These are phyloP conservation scores for Staphylotrichum longicolle DNA, from an alignment of 495 filamentous ascomycete genomes.

Conservation along the genomic window DNA sequence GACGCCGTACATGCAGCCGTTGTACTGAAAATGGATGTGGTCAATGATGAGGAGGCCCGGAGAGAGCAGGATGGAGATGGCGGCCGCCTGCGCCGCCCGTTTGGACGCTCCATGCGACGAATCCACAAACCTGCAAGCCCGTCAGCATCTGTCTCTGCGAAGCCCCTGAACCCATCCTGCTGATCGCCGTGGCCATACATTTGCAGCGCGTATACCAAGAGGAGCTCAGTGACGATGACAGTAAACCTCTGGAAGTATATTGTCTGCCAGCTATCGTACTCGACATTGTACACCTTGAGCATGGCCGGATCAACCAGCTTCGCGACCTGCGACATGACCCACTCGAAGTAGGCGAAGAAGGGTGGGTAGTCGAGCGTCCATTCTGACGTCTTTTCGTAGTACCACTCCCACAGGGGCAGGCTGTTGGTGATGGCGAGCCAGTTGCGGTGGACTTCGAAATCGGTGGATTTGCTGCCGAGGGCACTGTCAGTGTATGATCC, in stretches of 20 bases:
- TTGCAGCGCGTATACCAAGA: constrained; percentile 80
- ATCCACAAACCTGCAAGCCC: constrained; percentile 60
- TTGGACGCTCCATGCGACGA: constrained; percentile 61
- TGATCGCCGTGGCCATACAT: constrained; percentile 45
- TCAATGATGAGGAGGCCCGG: constrained; percentile 96
- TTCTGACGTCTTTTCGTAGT: constrained; percentile 94
- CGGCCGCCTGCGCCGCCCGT: constrained; percentile 79
- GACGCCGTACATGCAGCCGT: constrained; percentile 91
- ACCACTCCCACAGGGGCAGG: constrained; percentile 85
- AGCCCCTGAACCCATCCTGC: too few relatives aligned
- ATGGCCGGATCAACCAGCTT: constrained; percentile 73
- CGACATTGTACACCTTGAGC: constrained; percentile 75
- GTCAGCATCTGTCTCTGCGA: constrained; percentile 19
- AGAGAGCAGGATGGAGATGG: constrained; percentile 85
- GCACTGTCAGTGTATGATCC: constrained; percentile 9
- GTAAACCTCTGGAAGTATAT: constrained; percentile 87
- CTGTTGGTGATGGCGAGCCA: constrained; percentile 95
- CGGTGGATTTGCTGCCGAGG: constrained; percentile 83
- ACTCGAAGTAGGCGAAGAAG: constrained; percentile 97
- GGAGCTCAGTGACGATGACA: constrained; percentile 82
- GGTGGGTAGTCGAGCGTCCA: constrained; percentile 99
- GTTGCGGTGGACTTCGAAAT: constrained; percentile 97
- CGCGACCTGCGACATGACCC: constrained; percentile 80
- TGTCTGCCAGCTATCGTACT: constrained; percentile 86
- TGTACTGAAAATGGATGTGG: constrained; percentile 99